Evolutionary conservation across 768 basidiomycete species (phyloP).

Genomic region (Peribolospora kevripleyi): DNA sequence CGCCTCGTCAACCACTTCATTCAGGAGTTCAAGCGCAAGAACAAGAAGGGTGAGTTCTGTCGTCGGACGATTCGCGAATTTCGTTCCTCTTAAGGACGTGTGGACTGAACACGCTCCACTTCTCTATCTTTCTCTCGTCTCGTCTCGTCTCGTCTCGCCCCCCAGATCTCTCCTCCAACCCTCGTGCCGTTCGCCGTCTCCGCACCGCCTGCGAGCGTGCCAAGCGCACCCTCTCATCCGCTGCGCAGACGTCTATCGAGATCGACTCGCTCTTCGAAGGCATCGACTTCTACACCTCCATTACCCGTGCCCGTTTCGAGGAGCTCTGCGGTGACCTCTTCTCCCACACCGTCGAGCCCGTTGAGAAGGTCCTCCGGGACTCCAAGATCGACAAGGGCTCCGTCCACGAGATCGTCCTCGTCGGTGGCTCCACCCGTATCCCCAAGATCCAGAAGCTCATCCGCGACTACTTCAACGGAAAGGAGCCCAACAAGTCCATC

Average conservation of each 20-base stretch:
- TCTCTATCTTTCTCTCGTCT: conserved; percentile 1
- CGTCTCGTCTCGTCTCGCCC: background rate
- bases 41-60: conserved; percentile 54
- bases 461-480: conserved; percentile 93
- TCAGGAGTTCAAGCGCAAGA: conserved; percentile 90
- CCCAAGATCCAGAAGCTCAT: conserved; percentile 93
- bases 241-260: conserved; percentile 86
- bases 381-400: conserved; percentile 91
- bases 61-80: background rate
- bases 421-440: conserved; percentile 95
- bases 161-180: conserved; percentile 61
- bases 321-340: conserved; percentile 88
- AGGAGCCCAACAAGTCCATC: conserved; percentile 97
- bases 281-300: conserved; percentile 91
- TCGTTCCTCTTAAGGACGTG: background rate
- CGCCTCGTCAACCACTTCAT: conserved; percentile 90
- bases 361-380: conserved; percentile 93
- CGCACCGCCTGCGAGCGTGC: conserved; percentile 96
- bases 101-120: background rate
- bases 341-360: conserved; percentile 75
- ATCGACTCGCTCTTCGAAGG: conserved; percentile 96
- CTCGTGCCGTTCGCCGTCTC: conserved; percentile 87
- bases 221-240: conserved; percentile 91
- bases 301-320: conserved; percentile 95
- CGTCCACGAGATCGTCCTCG: conserved; percentile 91